Percentiles rank a stretch among this genome's conserved stretches.
phyloP scores from a whole-genome alignment of 345 rosid species.

The Hibiscus mutabilis region DNA sequence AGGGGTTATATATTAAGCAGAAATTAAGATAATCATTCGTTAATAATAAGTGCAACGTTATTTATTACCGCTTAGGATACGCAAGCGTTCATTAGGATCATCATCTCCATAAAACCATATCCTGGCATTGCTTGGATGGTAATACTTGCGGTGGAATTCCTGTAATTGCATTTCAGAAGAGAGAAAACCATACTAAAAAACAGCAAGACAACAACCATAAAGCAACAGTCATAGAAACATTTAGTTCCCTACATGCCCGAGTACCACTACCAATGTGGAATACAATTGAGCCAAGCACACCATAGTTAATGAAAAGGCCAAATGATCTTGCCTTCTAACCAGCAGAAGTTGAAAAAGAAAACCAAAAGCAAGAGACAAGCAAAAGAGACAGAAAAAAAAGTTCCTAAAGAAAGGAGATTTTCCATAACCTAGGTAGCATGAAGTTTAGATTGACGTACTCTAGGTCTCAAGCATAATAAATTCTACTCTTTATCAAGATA shows the following conservation, averaged over 20 bases:
- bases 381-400: background rate
- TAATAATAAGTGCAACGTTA: constrained; percentile 4
- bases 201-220: background rate
- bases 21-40: background rate
- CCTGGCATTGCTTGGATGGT: constrained; percentile 95
- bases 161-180: constrained; percentile 24
- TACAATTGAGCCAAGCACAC: background rate
- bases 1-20: background rate
- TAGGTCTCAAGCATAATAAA: background rate
- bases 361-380: background rate
- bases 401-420: background rate
- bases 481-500: constrained; percentile 4
- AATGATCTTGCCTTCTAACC: background rate
- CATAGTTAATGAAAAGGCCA: background rate
- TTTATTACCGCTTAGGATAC: constrained; percentile 65
- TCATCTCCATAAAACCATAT: constrained; percentile 99
- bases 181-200: constrained; percentile 6
- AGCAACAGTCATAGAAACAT: background rate
- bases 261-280: background rate
- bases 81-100: constrained; percentile 73
- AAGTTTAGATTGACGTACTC: background rate
- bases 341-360: background rate
- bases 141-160: constrained; percentile 86
- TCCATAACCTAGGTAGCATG: background rate
- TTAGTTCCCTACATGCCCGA: background rate